These are phyloP conservation scores for Botrytis porri DNA, from an alignment of 2,329 filamentous ascomycete genomes.

Conservation along the genomic window DNA sequence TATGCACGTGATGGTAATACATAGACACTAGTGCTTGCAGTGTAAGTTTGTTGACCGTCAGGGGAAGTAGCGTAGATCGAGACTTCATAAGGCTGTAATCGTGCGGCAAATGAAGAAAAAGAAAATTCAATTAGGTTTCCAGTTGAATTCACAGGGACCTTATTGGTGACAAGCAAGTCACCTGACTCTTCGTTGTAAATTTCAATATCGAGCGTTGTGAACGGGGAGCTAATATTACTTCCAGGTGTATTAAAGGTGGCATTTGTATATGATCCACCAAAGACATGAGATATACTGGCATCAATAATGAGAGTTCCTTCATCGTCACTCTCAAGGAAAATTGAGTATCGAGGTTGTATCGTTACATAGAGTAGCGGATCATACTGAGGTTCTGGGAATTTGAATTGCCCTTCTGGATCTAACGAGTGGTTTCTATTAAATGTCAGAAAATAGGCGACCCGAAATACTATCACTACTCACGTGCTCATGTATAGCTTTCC, in stretches of 20 bases:
- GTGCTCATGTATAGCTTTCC: conserved; percentile 46
- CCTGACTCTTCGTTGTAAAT: conserved; percentile 36
- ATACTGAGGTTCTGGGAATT: conserved; percentile 41
- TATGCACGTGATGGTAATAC: conserved; percentile 44
- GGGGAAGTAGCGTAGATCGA: conserved; percentile 37
- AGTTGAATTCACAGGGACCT: conserved; percentile 41
- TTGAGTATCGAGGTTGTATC: conserved; percentile 47
- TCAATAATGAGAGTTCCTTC: conserved; percentile 44
- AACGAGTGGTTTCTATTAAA: conserved; percentile 44
- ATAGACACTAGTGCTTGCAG: conserved; percentile 40
- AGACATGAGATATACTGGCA: conserved; percentile 41
- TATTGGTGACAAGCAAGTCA: conserved; percentile 31
- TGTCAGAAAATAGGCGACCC: not conserved
- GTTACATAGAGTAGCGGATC: conserved; percentile 43
- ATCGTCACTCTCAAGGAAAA: conserved; percentile 46
- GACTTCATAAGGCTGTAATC: conserved; percentile 41
- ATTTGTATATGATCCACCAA: conserved; percentile 39
- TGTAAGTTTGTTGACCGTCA: conserved; percentile 39
- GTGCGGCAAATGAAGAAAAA: conserved; percentile 36
- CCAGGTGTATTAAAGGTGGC: conserved; percentile 25
- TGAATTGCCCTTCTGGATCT: conserved; percentile 48
- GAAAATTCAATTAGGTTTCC: conserved; percentile 40
- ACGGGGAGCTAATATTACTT: conserved; percentile 23
- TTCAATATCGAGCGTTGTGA: conserved; percentile 29
- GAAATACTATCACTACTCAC: conserved; percentile 31